phyloP scores from a whole-genome alignment of 2,329 filamentous ascomycete species.

The Helotiales sp. region DNA sequence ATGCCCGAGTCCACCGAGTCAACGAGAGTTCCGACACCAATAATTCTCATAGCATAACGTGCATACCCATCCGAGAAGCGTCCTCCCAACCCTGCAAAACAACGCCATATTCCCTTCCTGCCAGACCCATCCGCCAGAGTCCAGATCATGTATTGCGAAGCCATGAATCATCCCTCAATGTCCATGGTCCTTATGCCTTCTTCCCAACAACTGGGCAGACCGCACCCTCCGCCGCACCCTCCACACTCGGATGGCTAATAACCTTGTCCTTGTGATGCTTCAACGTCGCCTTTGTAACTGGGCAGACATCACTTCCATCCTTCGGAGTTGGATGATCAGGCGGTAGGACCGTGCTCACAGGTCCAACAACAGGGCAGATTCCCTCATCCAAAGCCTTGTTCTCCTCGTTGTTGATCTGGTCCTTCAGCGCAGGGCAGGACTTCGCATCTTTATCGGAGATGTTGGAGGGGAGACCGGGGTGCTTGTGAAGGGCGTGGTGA shows the following conservation, averaged over 20 bases:
- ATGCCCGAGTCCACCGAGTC: too few relatives aligned
- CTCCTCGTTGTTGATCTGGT: constrained; percentile 8
- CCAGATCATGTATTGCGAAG: too few relatives aligned
- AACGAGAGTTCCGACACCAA: too few relatives aligned
- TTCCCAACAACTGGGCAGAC: constrained; percentile 13
- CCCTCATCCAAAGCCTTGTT: constrained; percentile 12
- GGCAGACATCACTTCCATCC: constrained; percentile 8
- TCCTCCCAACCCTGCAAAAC: too few relatives aligned
- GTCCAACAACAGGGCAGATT: constrained; percentile 10
- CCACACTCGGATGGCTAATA: constrained; percentile 8
- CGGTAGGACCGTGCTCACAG: constrained; percentile 7
- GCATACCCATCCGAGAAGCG: too few relatives aligned
- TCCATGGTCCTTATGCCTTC: too few relatives aligned
- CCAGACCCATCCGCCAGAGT: too few relatives aligned
- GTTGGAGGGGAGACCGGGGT: constrained; percentile 3
- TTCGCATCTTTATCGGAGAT: constrained; percentile 7
- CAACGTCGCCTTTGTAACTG: constrained; percentile 10
- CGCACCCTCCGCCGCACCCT: constrained; percentile 2
- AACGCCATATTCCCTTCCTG: too few relatives aligned
- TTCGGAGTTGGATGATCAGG: constrained; percentile 11
- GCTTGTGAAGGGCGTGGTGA: constrained; percentile 5
- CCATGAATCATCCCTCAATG: too few relatives aligned
- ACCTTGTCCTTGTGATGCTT: constrained; percentile 11
- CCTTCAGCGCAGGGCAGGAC: constrained; percentile 8
- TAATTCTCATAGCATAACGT: too few relatives aligned